phyloP scores from a whole-genome alignment of 2,329 filamentous ascomycete genomes.

The Aspergillus novofumigatus region DNA sequence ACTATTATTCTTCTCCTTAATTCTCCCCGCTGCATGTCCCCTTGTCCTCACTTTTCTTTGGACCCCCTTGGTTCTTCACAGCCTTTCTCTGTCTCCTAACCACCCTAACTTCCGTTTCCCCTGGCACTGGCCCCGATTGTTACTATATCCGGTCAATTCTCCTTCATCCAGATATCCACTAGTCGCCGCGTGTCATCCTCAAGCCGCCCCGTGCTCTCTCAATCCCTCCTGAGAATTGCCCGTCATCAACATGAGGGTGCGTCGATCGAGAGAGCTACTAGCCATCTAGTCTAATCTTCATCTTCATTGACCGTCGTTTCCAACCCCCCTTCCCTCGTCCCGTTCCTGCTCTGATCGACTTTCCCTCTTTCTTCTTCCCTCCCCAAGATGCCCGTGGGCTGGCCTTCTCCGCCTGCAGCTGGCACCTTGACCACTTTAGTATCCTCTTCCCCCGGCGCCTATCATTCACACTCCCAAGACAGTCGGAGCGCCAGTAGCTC shows the following conservation, averaged over 20 bases:
- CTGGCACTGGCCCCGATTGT: neutral
- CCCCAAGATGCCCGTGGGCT: constrained; percentile 4
- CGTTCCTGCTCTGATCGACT: neutral
- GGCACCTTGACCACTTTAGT: constrained; percentile 6
- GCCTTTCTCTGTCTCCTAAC: neutral
- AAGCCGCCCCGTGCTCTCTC: neutral
- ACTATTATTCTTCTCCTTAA: neutral
- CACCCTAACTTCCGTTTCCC: neutral
- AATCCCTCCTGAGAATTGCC: neutral
- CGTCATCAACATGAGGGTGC: neutral
- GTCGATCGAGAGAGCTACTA: neutral
- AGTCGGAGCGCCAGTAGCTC: constrained; percentile 9
- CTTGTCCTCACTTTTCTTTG: neutral
- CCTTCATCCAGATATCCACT: neutral
- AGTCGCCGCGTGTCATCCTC: neutral
- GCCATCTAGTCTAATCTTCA: neutral
- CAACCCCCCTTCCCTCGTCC: neutral
- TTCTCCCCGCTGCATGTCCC: neutral
- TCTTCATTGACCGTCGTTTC: neutral
- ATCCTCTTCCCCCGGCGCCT: constrained; percentile 9
- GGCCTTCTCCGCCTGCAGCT: constrained; percentile 19
- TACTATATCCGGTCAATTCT: neutral
- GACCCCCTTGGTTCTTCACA: neutral
- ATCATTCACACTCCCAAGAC: constrained; percentile 11
- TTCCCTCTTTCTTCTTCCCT: neutral